A percentile compares a stretch with the other conserved stretches of the same genome.
These are phyloP conservation scores for Mentha longifolia DNA, from an alignment of 257 asterid genomes.

Conservation along the genomic window DNA sequence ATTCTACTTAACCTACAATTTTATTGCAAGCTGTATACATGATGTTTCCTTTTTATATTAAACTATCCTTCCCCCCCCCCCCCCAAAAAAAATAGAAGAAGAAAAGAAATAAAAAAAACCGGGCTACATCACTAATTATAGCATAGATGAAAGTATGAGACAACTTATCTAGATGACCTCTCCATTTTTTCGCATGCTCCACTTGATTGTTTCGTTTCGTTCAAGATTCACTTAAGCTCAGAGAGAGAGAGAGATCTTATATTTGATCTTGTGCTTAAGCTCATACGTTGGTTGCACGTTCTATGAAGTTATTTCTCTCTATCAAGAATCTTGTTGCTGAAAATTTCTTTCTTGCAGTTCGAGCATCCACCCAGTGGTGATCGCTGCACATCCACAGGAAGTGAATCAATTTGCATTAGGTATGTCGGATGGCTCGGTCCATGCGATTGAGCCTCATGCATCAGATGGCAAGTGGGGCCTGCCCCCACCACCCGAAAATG, in stretches of 20 bases:
- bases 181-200: neutral
- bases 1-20: too few relatives aligned
- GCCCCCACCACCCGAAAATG: constrained; percentile 75
- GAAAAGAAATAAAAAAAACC: neutral
- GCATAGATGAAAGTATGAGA: neutral
- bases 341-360: constrained; percentile 48
- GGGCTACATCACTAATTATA: neutral
- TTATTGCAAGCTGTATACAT: too few relatives aligned
- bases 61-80: too few relatives aligned
- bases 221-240: too few relatives aligned
- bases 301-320: neutral
- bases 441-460: constrained; percentile 86
- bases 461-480: constrained; percentile 86
- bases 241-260: too few relatives aligned
- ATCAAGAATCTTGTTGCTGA: neutral
- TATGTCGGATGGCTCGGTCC: constrained; percentile 85
- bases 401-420: constrained; percentile 90
- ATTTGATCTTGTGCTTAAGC: too few relatives aligned
- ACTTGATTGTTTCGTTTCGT: too few relatives aligned
- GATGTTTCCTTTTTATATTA: too few relatives aligned
- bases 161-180: neutral
- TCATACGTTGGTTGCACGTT: neutral
- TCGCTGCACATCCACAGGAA: constrained; percentile 93
- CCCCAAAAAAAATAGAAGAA: too few relatives aligned
- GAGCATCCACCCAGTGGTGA: constrained; percentile 66